Base-by-base conservation (phyloP, 192 early-diverging fungal species). In the Rhizophagus sp. region DNA sequence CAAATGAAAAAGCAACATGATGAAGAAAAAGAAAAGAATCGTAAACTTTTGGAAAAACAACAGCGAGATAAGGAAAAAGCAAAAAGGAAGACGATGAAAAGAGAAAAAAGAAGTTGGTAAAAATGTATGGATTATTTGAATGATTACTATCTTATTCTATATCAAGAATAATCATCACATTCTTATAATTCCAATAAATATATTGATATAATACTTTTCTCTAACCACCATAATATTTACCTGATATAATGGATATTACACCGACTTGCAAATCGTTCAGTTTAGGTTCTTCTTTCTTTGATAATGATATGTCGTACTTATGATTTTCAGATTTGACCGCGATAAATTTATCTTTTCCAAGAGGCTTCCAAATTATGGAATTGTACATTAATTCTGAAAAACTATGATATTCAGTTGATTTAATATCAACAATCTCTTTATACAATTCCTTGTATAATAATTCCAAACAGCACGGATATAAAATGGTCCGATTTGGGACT, bases 1-100 rank as follows among this genome's bases (percentile, higher is more conserved):
- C 80, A 86, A 65, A 87, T 87, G 86, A 87, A 86, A 67, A 76
- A 86, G 72, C 81, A 85, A 27, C 82, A 79, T 49, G 87, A 88
- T 64, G 83, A 74, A 52, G 88, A 90, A 50, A 88, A 87, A 82
- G 89, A 89, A 47, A 81, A 87, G 33, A 89, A 88, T 65, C 86
- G 86, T 69, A 64, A 81, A 62, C 83, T 88, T 7, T 81, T 84
- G 41, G 85, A 89, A 73, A 90, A 90, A 69, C 89, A 89, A 75
- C 78, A 83, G 25, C 76, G 86, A 13, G 86, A 85, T 6, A 81
- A 85, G 73, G 84, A 87, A 49, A 84, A 85, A 36, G 84, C 87
- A 63, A 88, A 87, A 85, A 82, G 84, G 39, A 79, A 85, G 81
- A 88, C 89, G 12, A 80, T 81, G 52, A 90, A 90, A 76, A 80